A percentile compares a stretch with the other conserved stretches of the same genome.
phyloP scores from a whole-genome alignment of 768 basidiomycete species.

The Kwoniella dendrophila region DNA sequence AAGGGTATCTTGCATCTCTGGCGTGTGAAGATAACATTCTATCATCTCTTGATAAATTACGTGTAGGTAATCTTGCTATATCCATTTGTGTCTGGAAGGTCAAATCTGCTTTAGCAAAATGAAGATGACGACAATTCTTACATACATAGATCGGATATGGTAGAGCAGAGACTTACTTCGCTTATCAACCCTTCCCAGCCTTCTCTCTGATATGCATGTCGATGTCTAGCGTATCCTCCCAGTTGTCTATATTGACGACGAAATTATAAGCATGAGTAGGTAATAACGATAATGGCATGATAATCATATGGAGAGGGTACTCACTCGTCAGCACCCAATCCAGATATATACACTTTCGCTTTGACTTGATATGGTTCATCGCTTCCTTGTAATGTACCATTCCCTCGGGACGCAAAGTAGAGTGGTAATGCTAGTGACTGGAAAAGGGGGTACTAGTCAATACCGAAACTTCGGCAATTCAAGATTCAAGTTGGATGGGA shows the following conservation, averaged over 20 bases:
- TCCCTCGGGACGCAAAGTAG: slow-evolving; percentile 85
- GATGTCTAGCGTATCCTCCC: slow-evolving; percentile 89
- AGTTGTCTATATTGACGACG: slow-evolving; percentile 60
- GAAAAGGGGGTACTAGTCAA: too few species aligned
- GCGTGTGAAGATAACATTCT: slow-evolving; percentile 87
- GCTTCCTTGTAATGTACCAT: slow-evolving; percentile 63
- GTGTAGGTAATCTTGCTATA: slow-evolving; percentile 77
- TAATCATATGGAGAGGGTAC: slow-evolving; percentile 12
- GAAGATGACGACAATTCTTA: too few species aligned
- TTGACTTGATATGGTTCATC: slow-evolving; percentile 66
- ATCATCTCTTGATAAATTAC: slow-evolving; percentile 94
- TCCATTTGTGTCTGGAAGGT: slow-evolving; percentile 83
- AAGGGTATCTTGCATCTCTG: slow-evolving; percentile 89
- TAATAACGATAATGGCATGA: not conserved
- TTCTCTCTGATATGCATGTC: slow-evolving; percentile 67
- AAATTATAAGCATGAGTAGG: not conserved
- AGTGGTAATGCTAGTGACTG: slow-evolving; percentile 90
- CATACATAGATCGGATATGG: not conserved
- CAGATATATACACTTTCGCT: slow-evolving; percentile 82
- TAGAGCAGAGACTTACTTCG: slow-evolving; percentile 63
- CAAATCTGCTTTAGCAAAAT: too few species aligned
- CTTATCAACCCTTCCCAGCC: slow-evolving; percentile 77
- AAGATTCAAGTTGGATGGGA: too few species aligned
- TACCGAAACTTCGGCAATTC: too few species aligned
- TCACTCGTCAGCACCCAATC: slow-evolving; percentile 87